Base-by-base conservation (phyloP, 805 yeast genomes). In the Citeromyces matritensis region DNA sequence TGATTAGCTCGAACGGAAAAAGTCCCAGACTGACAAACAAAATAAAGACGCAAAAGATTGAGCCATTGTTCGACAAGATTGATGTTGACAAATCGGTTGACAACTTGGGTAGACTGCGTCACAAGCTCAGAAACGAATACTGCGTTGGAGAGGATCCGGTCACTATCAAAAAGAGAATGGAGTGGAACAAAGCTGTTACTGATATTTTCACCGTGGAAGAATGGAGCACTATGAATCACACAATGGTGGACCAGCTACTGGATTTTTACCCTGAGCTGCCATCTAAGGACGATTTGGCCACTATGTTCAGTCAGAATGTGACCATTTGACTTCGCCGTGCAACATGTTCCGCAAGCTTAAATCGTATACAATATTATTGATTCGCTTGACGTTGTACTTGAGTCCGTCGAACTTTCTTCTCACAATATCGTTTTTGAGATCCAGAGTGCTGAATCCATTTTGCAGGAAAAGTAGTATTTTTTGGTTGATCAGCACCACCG, bases 1-100 rank as follows among this genome's bases (percentile, higher is more conserved):
- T 82, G 86, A 77, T 82, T 9, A 71, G 83, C 26, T 80, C 94
- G 9, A 81, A 80, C 48, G 93, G 94, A 4, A 69, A 73, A 42
- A 76, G 86, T 2, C 94, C 94, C 1, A 53, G 91, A 33, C 63
- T 82, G 42, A 76, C 84, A 32, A 63, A 63, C 37, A 64, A 69
- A 35, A 54, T 69, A 25, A 74, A 82, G 33, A 66, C 76, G 14
- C 61, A 65, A 34, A 65, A 66, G 39, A 55, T 82, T 25, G 63
- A 58, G 29, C 52, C 53, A 2, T 37, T 52, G 31, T 60, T 65
- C 23, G 57, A 54, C 17, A 49, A 54, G 9, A 43, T 56, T 24
- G 58, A 63, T 33, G 51, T 65, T 30, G 73, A 67, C 32, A 56
- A 51, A 15, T 82, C 83, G 0, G 69, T 79, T 19, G 66, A 58